Base-by-base conservation (phyloP, 1,284 basidiomycete species). In the Sporisorium graminicola region DNA sequence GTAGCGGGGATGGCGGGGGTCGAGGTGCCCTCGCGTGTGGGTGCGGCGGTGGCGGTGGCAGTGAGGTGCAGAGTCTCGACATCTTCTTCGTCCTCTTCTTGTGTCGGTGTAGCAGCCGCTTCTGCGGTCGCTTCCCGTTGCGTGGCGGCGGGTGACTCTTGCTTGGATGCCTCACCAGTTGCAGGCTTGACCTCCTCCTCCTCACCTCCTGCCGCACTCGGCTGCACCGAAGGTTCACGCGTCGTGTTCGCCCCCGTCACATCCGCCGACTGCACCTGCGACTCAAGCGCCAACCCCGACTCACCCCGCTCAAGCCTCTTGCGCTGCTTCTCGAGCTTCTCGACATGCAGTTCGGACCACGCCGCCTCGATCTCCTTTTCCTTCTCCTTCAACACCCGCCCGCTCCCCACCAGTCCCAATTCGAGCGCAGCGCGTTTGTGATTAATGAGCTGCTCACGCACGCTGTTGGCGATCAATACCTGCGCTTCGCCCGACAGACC, bases 361-460 rank as follows among this genome's bases (percentile, higher is more conserved):
- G 77, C 74, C 26, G 42, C 33, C 55, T 77, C 65, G 24, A 83
- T 76, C 64, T 77, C 77, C 53, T 57, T 70, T 58, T 82, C 64
- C 64, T 76, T 77, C 35, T 75, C 68, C 53, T 70, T 62, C 46
- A 80, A 65, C 33, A 77, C 58, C 29, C 66, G 57, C 2, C 82
- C 82, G 43, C 64, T 77, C 7, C 91, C 91, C 57, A 96, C 89
- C 20, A 98, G 90, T 20, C 94, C 94, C 89, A 94, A 92, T 82
- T 98, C 95, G 27, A 98, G 89, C 5, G 93, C 94, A 80, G 98
- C 95, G 74, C 93, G 93, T 86, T 95, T 97, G 87, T 98, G 94
- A 82, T 79, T 93, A 78, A 96, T 88, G 26, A 99, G 89, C 86
- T 98, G 96, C 84, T 98, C 95, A 84, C 96, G 94, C 20, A 99